Conservation (phyloP, 768 basidiomycete species). For the Paxillus involutus region DNA sequence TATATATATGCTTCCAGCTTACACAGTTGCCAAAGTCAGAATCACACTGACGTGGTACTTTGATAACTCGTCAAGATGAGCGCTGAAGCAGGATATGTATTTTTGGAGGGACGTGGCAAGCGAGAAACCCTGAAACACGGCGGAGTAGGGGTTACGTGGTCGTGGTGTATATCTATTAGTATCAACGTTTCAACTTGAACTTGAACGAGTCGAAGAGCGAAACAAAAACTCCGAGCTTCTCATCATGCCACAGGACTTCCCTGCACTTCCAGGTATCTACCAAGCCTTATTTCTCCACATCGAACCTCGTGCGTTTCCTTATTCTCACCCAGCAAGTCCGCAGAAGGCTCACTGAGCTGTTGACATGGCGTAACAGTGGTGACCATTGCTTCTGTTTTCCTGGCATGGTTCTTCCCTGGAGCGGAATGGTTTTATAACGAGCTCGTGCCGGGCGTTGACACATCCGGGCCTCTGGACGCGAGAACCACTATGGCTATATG, state of each 20-base stretch:
- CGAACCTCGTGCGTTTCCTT: constrained; percentile 51
- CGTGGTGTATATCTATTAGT: too few relatives aligned
- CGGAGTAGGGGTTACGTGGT: too few relatives aligned
- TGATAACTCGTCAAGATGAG: neutral
- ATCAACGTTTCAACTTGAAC: too few relatives aligned
- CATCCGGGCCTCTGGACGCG: constrained; percentile 37
- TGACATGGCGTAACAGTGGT: constrained; percentile 37
- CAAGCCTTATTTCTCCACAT: constrained; percentile 61
- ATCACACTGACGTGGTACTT: too few relatives aligned
- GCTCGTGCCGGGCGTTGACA: constrained; percentile 50
- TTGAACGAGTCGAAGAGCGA: too few relatives aligned
- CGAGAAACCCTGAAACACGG: too few relatives aligned
- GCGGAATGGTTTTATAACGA: constrained; percentile 66
- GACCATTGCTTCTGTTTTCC: constrained; percentile 48
- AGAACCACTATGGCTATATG: constrained; percentile 61
- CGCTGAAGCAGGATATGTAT: neutral
- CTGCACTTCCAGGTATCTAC: constrained; percentile 64
- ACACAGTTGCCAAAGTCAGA: too few relatives aligned
- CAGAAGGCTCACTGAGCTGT: constrained; percentile 8
- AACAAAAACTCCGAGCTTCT: too few relatives aligned
- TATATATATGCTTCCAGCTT: neutral
- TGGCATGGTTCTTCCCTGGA: constrained; percentile 59
- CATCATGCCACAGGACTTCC: constrained; percentile 37
- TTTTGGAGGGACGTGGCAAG: too few relatives aligned
- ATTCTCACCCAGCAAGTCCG: neutral